These are phyloP conservation scores for Cordyceps militaris DNA, from an alignment of 2,329 filamentous ascomycete genomes.

Conservation along the genomic window DNA sequence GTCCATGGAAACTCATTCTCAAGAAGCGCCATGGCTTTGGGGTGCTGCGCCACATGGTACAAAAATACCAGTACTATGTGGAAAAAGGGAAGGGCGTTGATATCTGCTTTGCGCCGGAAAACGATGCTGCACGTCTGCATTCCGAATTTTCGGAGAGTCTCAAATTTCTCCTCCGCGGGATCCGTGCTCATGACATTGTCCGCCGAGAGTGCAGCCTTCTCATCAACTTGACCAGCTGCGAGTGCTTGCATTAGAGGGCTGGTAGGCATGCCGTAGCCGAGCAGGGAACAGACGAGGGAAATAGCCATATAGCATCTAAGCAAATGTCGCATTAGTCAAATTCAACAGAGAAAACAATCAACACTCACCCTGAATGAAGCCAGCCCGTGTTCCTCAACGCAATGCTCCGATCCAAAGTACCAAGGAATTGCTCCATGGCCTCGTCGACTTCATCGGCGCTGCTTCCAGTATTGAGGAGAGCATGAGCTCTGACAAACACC, in stretches of 20 bases:
- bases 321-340: not conserved
- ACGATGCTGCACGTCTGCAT: slow-evolving; percentile 39
- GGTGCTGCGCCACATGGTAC: slow-evolving; percentile 34
- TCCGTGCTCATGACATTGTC: slow-evolving; percentile 2
- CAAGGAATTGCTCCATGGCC: slow-evolving; percentile 42
- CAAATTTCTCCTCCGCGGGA: slow-evolving; percentile 22
- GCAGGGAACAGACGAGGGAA: slow-evolving; percentile 26
- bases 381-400: slow-evolving; percentile 42
- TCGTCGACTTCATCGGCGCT: slow-evolving; percentile 38
- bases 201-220: not conserved
- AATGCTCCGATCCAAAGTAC: slow-evolving; percentile 51
- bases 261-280: slow-evolving; percentile 31
- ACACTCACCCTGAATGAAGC: slow-evolving; percentile 38
- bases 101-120: slow-evolving; percentile 46
- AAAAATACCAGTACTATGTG: slow-evolving; percentile 58
- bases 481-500: slow-evolving; percentile 57
- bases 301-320: slow-evolving; percentile 22
- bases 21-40: slow-evolving; percentile 36
- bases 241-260: slow-evolving; percentile 35
- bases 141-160: slow-evolving; percentile 33
- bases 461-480: slow-evolving; percentile 52
- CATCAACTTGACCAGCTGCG: slow-evolving; percentile 14
- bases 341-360: not conserved
- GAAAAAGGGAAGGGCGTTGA: slow-evolving; percentile 54
- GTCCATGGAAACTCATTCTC: slow-evolving; percentile 47